Base-by-base conservation (phyloP, 805 yeast genomes). In the Yarrowia sp. region DNA sequence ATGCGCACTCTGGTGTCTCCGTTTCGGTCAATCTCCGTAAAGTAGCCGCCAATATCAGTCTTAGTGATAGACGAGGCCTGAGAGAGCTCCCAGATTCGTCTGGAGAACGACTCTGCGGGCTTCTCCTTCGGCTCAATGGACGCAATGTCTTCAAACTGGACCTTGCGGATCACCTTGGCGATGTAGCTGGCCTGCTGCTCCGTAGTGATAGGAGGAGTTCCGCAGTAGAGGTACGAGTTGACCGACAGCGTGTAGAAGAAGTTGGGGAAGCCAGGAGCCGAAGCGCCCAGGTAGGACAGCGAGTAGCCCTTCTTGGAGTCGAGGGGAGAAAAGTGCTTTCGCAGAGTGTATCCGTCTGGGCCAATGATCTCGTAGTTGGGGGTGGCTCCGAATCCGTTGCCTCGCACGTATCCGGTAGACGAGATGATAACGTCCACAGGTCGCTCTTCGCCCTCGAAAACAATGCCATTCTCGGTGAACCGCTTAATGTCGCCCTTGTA, bases 381-480 rank as follows among this genome's bases (percentile, higher is more conserved):
- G 13, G 56, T 56, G 8, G 38, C 22, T 19, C 61, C 61, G 13
- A 6, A 32, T 21, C 61, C 61, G 35, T 56, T 56, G 0, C 58
- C 58, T 31, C 56, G 19, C 7, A 41, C 63, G 29, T 61, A 61
- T 14, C 63, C 63, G 2, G 63, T 61, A 6, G 63, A 38, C 1
- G 63, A 31, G 2, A 61, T 61, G 32, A 61, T 61, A 16, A 61
- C 33, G 10, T 61, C 63, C 1, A 61, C 62, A 3, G 32, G 39
- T 1, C 16, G 63, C 8, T 61, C 64, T n/a, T 36, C 36, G 6
- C 65, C 62, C 6, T 65, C 65, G 12, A 64, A 62, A 10, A 55
- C 55, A 12, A 65, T 32, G 3, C 68, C 67, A 2, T 6, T 36
- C 7, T 62, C 67, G 6, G 68, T 66, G 14, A 65, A 44, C 38